Percentiles rank a stretch among this genome's conserved stretches.
These are phyloP conservation scores for Kodamaea suecica DNA, from an alignment of 1,139 yeast species.

Conservation along the genomic window DNA sequence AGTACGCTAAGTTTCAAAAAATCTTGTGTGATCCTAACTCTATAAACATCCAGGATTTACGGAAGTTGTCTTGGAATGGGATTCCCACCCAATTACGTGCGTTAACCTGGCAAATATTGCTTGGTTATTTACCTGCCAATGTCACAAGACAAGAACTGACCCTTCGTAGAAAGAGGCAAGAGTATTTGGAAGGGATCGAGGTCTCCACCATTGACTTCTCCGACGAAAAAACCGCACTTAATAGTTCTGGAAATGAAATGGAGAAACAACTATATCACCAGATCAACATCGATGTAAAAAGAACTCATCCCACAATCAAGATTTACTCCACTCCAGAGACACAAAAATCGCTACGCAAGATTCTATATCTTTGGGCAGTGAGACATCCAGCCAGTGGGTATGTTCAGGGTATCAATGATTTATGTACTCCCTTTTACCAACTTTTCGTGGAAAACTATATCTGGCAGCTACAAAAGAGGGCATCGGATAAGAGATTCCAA, in stretches of 20 bases:
- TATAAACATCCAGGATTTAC: conserved; percentile 56
- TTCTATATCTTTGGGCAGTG: conserved; percentile 91
- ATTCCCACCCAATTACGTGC: conserved; percentile 82
- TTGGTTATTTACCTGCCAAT: conserved; percentile 90
- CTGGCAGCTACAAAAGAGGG: conserved; percentile 39
- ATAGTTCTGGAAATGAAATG: conserved; percentile 24
- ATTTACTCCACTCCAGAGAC: conserved; percentile 68
- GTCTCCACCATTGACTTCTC: conserved; percentile 46
- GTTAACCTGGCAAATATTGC: conserved; percentile 79
- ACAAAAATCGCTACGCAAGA: conserved; percentile 74
- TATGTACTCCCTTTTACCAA: conserved; percentile 91
- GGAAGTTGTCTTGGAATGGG: conserved; percentile 91
- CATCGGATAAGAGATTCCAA: conserved; percentile 15
- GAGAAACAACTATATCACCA: conserved; percentile 94
- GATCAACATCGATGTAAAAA: conserved; percentile 88
- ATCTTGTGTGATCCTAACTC: conserved; percentile 58
- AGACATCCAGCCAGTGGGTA: conserved; percentile 98
- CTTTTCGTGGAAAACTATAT: conserved; percentile 74
- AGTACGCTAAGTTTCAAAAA: conserved; percentile 65
- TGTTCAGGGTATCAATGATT: conserved; percentile 97
- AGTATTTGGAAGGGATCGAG: conserved; percentile 68
- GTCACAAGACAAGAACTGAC: conserved; percentile 69
- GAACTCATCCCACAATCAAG: conserved; percentile 85
- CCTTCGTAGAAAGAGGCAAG: conserved; percentile 76
- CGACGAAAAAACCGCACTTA: conserved; percentile 42